Percentiles rank a stretch among this genome's conserved stretches.
Evolutionary conservation across 2,329 filamentous ascomycete species (phyloP).

Genomic region (Neurospora sp.): DNA sequence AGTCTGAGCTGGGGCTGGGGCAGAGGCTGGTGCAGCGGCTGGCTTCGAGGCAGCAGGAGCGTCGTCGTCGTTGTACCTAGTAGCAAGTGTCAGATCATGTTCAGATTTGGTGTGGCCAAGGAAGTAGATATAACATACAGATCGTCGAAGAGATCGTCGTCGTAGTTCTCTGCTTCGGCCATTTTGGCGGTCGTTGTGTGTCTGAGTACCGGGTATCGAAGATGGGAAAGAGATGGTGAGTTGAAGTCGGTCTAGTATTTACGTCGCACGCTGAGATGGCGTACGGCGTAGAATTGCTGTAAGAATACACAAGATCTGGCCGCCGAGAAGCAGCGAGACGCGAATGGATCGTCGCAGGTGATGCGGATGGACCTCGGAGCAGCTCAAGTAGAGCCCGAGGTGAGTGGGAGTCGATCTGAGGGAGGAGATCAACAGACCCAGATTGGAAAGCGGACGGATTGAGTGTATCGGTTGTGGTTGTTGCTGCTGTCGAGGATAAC

Average conservation of each 20-base stretch:
- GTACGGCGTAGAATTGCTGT: neutral
- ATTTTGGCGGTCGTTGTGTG: constrained; percentile 34
- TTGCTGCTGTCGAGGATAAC: neutral
- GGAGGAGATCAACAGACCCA: neutral
- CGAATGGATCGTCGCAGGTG: neutral
- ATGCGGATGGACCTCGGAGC: neutral
- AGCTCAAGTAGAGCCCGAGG: neutral
- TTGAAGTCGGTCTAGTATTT: neutral
- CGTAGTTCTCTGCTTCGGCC: constrained; percentile 67
- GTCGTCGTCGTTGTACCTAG: constrained; percentile 58
- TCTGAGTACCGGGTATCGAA: neutral
- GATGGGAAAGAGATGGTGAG: neutral
- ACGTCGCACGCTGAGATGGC: neutral
- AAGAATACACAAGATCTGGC: neutral
- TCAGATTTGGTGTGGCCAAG: neutral
- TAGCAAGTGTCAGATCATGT: constrained; percentile 6
- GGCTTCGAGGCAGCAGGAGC: constrained; percentile 6
- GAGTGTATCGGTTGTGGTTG: neutral
- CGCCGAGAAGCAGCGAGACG: neutral
- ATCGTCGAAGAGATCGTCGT: constrained; percentile 87
- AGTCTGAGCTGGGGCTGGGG: constrained; percentile 19
- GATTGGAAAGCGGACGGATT: neutral
- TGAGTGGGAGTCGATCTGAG: neutral
- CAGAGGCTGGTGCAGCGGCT: constrained; percentile 23
- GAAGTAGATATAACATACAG: constrained; percentile 50